phyloP scores from a whole-genome alignment of 768 basidiomycete genomes.

The Suillus tomentosus region DNA sequence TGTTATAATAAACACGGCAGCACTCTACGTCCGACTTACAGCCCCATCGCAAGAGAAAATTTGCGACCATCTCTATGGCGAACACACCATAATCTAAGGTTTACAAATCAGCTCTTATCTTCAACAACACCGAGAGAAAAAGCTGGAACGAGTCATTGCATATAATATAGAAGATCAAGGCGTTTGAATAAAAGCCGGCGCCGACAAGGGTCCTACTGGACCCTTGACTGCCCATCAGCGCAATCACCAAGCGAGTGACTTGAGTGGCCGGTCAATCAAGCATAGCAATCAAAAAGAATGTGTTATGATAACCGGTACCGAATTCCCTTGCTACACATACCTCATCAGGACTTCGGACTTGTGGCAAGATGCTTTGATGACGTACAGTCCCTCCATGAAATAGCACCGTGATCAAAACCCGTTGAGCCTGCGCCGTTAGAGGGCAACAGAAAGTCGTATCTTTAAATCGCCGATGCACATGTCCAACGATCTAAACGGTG shows the following conservation, averaged over 20 bases:
- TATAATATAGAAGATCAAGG: neutral
- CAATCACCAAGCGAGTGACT: neutral
- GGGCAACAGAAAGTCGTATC: neutral
- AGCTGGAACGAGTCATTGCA: no score
- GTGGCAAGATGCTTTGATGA: neutral
- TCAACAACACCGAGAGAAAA: conserved; percentile 2
- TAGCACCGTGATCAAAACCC: neutral
- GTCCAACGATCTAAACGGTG: neutral
- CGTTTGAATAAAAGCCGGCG: neutral
- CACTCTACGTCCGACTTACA: neutral
- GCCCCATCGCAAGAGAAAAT: neutral
- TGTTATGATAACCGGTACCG: neutral
- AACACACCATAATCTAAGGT: neutral
- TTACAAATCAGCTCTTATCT: conserved; percentile 5
- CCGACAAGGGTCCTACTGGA: conserved; percentile 3
- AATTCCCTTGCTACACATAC: neutral
- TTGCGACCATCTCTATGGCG: neutral
- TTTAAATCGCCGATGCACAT: neutral
- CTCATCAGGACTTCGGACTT: neutral
- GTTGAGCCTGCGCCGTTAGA: neutral
- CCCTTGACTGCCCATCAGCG: neutral
- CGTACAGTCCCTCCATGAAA: neutral
- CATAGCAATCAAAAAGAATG: neutral
- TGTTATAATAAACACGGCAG: neutral
- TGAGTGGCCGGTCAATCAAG: neutral